Evolutionary conservation across 257 asterid genomes (phyloP), one percentile per base, ranked within the genome.

Genomic region (Fraxinus anomala): DNA sequence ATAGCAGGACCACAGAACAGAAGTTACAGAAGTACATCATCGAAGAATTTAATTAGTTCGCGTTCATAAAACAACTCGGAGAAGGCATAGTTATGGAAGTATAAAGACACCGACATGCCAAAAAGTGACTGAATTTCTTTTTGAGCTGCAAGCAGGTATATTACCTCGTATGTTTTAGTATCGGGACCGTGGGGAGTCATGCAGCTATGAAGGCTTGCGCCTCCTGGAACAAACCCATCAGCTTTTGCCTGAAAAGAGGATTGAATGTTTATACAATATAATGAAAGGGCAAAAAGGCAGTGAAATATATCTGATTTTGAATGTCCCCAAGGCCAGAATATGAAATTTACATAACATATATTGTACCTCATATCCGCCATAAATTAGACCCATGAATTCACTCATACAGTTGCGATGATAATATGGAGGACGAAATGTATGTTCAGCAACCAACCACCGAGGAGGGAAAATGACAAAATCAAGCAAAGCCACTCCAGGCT

Each of bases 171-270:
- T 31, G 99, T 88, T 87, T 91, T 95, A 49, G 99, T 91, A 83
- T 95, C 98, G 13, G 98, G 99, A 47, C 99, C 98, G 80, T 96
- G 99, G 59, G 98, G 98, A 78, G 98, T 96, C 99, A 96, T 93
- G 92, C 99, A 91, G 83, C 97, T 93, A 80, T 96, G 99, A 28
- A 96, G 99, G 87, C 98, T 96, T 70, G 98, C 98, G 28, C 98
- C 99, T 19, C 99, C 98, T 6, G 99, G 97, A 66, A 89, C 86
- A 90, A 96, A 96, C 49, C 98, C 99, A 82, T 88, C 98, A 49
- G 97, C 96, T 90, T 95, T 95, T 82, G 99, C 99, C 99, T 95
- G 94, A 68, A 83, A 73, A 83, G 39, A 80, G 51, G 33, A 79
- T 39, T 72, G 36, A 5, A 47, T 73, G 70, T 70, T 34, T 26